Evolutionary conservation across 257 asterid genomes (phyloP).

Genomic region (Prunella vulgaris): DNA sequence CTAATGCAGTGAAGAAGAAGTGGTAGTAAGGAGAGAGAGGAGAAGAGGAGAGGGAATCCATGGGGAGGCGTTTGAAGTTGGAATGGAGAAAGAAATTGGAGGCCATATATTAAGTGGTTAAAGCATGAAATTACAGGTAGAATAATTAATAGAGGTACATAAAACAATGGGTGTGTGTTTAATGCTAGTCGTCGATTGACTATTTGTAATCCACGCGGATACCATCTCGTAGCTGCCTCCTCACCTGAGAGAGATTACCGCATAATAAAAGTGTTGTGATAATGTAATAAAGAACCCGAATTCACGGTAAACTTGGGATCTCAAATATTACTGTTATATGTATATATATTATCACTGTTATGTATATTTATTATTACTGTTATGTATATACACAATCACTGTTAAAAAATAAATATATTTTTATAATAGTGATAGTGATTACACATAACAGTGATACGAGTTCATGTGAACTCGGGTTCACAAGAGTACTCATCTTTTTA

Average conservation of each 20-base stretch:
- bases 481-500: too few relatives aligned
- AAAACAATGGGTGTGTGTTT: not conserved
- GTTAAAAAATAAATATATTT: too few relatives aligned
- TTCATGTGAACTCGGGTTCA: too few relatives aligned
- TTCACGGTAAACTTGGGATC: too few relatives aligned
- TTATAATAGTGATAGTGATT: too few relatives aligned
- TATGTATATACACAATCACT: too few relatives aligned
- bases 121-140: slow-evolving; percentile 32
- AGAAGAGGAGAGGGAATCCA: slow-evolving; percentile 40
- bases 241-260: not conserved
- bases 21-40: slow-evolving; percentile 54
- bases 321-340: too few relatives aligned
- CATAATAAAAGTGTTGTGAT: too few relatives aligned
- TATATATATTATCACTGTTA: too few relatives aligned
- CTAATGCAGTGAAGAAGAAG: slow-evolving; percentile 53
- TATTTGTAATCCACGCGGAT: not conserved
- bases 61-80: not conserved
- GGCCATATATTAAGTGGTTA: slow-evolving; percentile 18
- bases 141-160: not conserved
- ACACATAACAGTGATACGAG: too few relatives aligned
- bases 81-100: not conserved
- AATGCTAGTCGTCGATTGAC: not conserved
- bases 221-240: not conserved
- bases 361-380: too few relatives aligned
- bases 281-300: too few relatives aligned